phyloP scores from a whole-genome alignment of 2,329 filamentous ascomycete species.

The Herpotrichia juniperi region DNA sequence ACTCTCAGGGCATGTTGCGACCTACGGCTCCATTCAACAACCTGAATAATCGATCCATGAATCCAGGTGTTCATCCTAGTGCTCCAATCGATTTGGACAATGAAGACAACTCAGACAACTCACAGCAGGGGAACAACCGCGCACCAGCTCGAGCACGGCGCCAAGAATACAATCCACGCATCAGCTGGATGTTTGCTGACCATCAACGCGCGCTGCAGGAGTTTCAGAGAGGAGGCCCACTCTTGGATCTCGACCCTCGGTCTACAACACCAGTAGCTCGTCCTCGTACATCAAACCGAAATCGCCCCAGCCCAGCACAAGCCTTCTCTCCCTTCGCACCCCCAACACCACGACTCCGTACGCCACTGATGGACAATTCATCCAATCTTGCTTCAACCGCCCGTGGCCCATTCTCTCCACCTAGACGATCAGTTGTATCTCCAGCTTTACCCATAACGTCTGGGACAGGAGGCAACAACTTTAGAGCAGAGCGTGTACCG shows the following conservation, averaged over 20 bases:
- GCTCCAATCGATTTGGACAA: constrained; percentile 39
- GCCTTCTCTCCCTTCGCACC: constrained; percentile 43
- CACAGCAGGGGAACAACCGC: constrained; percentile 35
- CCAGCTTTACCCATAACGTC: constrained; percentile 24
- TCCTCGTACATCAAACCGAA: constrained; percentile 47
- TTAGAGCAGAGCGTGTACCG: constrained; percentile 29
- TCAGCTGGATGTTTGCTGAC: constrained; percentile 50
- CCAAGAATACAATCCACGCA: constrained; percentile 47
- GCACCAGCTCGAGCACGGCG: constrained; percentile 27
- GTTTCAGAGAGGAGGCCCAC: constrained; percentile 34
- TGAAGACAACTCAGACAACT: constrained; percentile 48
- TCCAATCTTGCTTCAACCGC: constrained; percentile 26
- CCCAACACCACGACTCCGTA: constrained; percentile 38
- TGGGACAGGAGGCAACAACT: constrained; percentile 14
- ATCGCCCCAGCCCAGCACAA: constrained; percentile 43
- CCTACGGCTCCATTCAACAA: constrained; percentile 30
- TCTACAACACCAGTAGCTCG: constrained; percentile 47
- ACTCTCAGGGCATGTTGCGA: constrained; percentile 43
- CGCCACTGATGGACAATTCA: constrained; percentile 40
- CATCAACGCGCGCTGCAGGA: constrained; percentile 46
- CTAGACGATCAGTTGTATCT: constrained; percentile 31
- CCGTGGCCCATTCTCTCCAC: constrained; percentile 37
- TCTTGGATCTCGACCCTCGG: constrained; percentile 45
- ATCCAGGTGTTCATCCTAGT: constrained; percentile 28
- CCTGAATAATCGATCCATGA: constrained; percentile 28